Evolutionary conservation across 2,329 filamentous ascomycete species (phyloP).

Genomic region (Cytospora paraplurivora): DNA sequence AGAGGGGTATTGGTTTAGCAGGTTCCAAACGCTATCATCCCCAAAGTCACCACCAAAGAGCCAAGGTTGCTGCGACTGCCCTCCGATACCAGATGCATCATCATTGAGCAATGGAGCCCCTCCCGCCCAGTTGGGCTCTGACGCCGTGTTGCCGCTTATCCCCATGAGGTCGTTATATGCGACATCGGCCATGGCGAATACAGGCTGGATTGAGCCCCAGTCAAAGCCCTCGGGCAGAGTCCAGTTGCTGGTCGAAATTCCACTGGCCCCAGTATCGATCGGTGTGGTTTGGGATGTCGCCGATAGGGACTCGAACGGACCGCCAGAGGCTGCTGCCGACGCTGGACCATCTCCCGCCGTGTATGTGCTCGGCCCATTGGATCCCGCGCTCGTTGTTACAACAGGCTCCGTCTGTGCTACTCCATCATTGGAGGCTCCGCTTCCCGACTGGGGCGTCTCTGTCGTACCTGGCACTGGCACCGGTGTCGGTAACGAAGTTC

Average conservation of each 20-base stretch:
- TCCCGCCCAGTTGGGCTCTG: conserved; percentile 31
- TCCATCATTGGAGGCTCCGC: background rate
- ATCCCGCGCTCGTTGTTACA: conserved; percentile 27
- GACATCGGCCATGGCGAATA: conserved; percentile 60
- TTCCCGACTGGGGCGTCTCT: background rate
- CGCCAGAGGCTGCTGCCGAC: conserved; percentile 5
- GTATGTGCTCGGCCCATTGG: conserved; percentile 11
- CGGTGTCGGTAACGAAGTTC: background rate
- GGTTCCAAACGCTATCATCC: conserved; percentile 37
- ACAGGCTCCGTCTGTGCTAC: conserved; percentile 11
- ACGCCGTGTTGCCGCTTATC: conserved; percentile 38
- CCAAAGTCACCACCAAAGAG: conserved; percentile 36
- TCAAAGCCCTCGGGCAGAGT: conserved; percentile 49
- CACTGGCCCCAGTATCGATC: conserved; percentile 14
- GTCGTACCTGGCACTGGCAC: background rate
- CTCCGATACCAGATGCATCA: conserved; percentile 21
- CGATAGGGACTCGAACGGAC: conserved; percentile 12
- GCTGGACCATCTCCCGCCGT: conserved; percentile 17
- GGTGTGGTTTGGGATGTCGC: conserved; percentile 9
- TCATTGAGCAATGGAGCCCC: conserved; percentile 22
- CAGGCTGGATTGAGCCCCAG: conserved; percentile 54
- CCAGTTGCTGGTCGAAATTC: conserved; percentile 38
- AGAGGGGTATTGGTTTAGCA: conserved; percentile 36
- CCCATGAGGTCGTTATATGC: conserved; percentile 58
- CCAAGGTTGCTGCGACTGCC: conserved; percentile 27